Conservation (phyloP, 768 basidiomycete species). For the Tylopilus sp. region DNA sequence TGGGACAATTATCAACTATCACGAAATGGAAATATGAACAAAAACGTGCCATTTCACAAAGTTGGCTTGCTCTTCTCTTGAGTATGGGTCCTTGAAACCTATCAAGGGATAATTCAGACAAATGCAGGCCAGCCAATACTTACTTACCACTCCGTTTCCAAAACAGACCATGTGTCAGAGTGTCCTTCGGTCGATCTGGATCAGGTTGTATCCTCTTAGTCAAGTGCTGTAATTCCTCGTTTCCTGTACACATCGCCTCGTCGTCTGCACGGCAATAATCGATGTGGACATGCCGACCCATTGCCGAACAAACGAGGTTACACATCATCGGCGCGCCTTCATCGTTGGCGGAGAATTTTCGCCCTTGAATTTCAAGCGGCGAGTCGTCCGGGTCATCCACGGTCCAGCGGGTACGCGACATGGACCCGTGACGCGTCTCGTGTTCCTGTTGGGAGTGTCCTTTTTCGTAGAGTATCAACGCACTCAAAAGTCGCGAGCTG, state of each 20-base stretch:
- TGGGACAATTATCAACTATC: background rate
- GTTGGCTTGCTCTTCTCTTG: conserved; percentile 50
- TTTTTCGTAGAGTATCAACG: conserved; percentile 18
- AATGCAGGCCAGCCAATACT: background rate
- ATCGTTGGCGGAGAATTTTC: conserved; percentile 50
- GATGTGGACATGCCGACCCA: conserved; percentile 57
- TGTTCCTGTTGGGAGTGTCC: conserved; percentile 60
- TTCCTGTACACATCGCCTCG: conserved; percentile 35
- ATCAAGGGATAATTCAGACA: background rate
- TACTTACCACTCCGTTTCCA: conserved; percentile 56
- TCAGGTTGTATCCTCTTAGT: conserved; percentile 41
- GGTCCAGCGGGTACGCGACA: conserved; percentile 56
- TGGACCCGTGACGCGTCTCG: conserved; percentile 61
- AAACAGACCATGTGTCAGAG: conserved; percentile 49
- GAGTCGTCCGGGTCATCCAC: conserved; percentile 51
- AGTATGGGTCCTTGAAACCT: conserved; percentile 67
- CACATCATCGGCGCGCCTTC: conserved; percentile 66
- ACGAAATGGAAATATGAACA: background rate
- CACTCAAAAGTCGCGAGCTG: accelerated
- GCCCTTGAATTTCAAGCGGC: conserved; percentile 51
- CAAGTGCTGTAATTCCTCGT: conserved; percentile 47
- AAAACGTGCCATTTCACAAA: conserved; percentile 51
- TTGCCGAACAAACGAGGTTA: conserved; percentile 49
- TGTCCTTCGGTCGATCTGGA: conserved; percentile 49
- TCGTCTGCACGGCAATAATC: conserved; percentile 49